These are phyloP conservation scores for Plectosphaerella plurivora DNA, from an alignment of 2,329 filamentous ascomycete species.

Conservation along the genomic window DNA sequence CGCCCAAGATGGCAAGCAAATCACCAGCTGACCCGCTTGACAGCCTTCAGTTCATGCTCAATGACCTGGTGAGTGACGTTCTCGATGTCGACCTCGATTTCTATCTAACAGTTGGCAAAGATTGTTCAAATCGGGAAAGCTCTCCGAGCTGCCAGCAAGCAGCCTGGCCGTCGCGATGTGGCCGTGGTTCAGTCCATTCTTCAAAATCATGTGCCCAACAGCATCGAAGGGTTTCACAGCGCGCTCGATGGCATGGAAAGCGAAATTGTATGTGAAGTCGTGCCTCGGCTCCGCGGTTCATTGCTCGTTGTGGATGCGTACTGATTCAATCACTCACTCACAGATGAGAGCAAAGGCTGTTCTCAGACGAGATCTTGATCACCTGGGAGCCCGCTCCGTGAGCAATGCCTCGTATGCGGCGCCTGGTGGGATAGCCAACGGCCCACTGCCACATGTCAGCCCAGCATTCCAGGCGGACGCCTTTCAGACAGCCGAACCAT, in stretches of 20 bases:
- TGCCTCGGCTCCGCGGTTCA: background rate
- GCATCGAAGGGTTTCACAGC: slow-evolving; percentile 44
- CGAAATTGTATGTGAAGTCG: slow-evolving; percentile 42
- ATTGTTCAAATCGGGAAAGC: slow-evolving; percentile 57
- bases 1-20: slow-evolving; percentile 23
- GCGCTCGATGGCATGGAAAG: slow-evolving; percentile 52
- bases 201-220: slow-evolving; percentile 39
- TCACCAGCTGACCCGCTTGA: slow-evolving; percentile 35
- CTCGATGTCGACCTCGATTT: background rate
- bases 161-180: slow-evolving; percentile 32
- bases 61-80: slow-evolving; percentile 44
- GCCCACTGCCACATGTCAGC: background rate
- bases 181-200: slow-evolving; percentile 23
- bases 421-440: background rate
- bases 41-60: slow-evolving; percentile 47
- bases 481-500: slow-evolving; percentile 11
- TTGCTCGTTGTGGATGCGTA: background rate
- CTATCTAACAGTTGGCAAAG: slow-evolving; percentile 25
- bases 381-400: slow-evolving; percentile 17
- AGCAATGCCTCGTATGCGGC: slow-evolving; percentile 12
- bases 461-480: background rate
- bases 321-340: background rate
- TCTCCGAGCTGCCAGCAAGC: slow-evolving; percentile 42
- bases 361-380: slow-evolving; percentile 48
- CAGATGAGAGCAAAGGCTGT: slow-evolving; percentile 51